A percentile compares a stretch with the other conserved stretches of the same genome.
Evolutionary conservation across 2,329 filamentous ascomycete genomes (phyloP).

Genomic region (Cyphellophora attinorum): DNA sequence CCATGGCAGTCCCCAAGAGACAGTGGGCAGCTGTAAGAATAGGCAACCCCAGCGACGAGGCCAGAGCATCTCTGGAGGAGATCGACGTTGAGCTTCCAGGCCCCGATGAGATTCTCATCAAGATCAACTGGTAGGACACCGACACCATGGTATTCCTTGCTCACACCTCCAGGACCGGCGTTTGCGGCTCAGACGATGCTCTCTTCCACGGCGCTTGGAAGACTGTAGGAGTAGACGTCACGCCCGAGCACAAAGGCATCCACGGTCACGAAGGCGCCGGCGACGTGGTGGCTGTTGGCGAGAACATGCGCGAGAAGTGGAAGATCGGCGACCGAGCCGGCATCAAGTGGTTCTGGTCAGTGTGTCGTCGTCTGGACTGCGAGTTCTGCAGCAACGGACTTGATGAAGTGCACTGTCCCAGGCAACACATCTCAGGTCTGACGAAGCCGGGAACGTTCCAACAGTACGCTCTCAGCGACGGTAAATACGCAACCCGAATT

Average conservation of each 20-base stretch:
- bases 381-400: conserved; percentile 64
- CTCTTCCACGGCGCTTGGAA: conserved; percentile 89
- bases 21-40: conserved; percentile 59
- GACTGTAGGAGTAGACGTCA: conserved; percentile 32
- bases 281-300: conserved; percentile 68
- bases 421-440: conserved; percentile 73
- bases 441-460: conserved; percentile 88
- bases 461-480: conserved; percentile 82
- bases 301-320: conserved; percentile 64
- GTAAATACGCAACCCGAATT: conserved; percentile 72
- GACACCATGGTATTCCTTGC: not conserved
- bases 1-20: conserved; percentile 53
- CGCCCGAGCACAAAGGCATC: conserved; percentile 55
- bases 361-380: conserved; percentile 72
- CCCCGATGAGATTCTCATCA: conserved; percentile 83
- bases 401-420: conserved; percentile 74
- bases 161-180: conserved; percentile 42
- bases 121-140: conserved; percentile 58
- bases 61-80: conserved; percentile 52
- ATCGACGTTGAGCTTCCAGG: conserved; percentile 74
- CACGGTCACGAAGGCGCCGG: conserved; percentile 67
- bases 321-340: conserved; percentile 72
- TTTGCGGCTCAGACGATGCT: conserved; percentile 79
- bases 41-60: conserved; percentile 70
- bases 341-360: conserved; percentile 86